Evolutionary conservation across 148 eudicot genomes (phyloP), one percentile per base, ranked within the genome.

Genomic region (Rhododendron henanense): DNA sequence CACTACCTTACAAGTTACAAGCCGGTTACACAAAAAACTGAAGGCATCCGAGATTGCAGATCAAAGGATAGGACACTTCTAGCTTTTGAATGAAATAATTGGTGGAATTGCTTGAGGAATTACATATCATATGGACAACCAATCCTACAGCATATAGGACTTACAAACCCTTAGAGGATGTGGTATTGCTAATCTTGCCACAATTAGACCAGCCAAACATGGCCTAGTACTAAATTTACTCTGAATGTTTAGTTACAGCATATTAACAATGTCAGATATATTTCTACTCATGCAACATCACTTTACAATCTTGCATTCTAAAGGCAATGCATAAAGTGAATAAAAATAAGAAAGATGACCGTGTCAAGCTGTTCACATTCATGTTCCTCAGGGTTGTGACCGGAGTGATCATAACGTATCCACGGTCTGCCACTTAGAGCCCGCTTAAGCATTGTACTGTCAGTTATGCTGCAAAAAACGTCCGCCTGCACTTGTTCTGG

Each of bases 391-490:
- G 69, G 86, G 77, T 86, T 83, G 21, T 57, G 65, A 82, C 47
- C 81, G 31, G 82, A 67, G 25, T 89, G 85, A 37, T 88, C 91
- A 75, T 87, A 51, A 89, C 89, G 75, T 85, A 93, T 93, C 98
- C 95, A 93, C 19, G 94, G 94, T 87, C 94, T 94, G 47, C 76
- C 87, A 83, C 86, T 81, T 61, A 90, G 84, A 81, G 88, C 85
- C 48, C 31, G 84, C 86, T 84, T 90, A 81, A 89, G 87, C 81
- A 82, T 88, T 84, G 69, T 89, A 87, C 69, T 61, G 86, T 84
- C 92, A 67, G 79, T 87, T 73, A 69, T 83, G 48, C 84, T 79
- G 75, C 81, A 85, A 57, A 90, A 45, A 59, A 87, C 55, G 76
- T 84, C 89, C 84, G 85, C 59, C 77, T 91, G 83, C 33, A 81